Evolutionary conservation across 225 moss, liverwort and hornwort genomes (phyloP).

Genomic region (Pseudoscleropodium purum): DNA sequence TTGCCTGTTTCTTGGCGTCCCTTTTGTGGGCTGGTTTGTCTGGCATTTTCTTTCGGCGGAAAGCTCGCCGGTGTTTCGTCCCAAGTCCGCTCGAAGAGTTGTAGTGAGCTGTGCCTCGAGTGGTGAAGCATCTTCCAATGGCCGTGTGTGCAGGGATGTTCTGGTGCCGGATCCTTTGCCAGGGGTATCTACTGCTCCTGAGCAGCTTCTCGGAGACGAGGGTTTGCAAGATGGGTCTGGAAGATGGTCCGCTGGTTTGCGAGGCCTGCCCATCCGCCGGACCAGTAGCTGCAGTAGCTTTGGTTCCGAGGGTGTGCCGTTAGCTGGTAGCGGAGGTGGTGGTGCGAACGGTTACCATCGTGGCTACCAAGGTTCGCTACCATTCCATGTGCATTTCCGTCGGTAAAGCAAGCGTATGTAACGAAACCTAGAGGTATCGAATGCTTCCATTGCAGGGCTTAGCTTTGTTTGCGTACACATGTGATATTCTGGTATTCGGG

Average conservation of each 20-base stretch:
- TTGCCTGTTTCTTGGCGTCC: not conserved
- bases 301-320: slow-evolving; percentile 70
- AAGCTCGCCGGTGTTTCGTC: not conserved
- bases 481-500: not conserved
- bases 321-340: slow-evolving; percentile 27
- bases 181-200: slow-evolving; percentile 40
- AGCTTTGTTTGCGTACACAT: not conserved
- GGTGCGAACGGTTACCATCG: slow-evolving; percentile 74
- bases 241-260: slow-evolving; percentile 39
- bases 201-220: slow-evolving; percentile 64
- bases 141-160: slow-evolving; percentile 45
- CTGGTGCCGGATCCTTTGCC: slow-evolving; percentile 47
- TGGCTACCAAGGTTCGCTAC: slow-evolving; percentile 70
- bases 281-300: slow-evolving; percentile 80
- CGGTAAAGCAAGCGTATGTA: not conserved
- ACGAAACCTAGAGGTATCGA: not conserved
- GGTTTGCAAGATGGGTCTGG: slow-evolving; percentile 45
- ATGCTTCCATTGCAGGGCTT: not conserved
- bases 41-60: not conserved
- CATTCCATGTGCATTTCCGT: not conserved
- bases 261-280: slow-evolving; percentile 46
- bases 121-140: not conserved
- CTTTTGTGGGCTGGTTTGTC: not conserved
- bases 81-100: not conserved
- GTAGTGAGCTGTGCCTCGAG: not conserved